Evolutionary conservation across 2,329 filamentous ascomycete species (phyloP).

Genomic region (Cryphonectria naterciae): DNA sequence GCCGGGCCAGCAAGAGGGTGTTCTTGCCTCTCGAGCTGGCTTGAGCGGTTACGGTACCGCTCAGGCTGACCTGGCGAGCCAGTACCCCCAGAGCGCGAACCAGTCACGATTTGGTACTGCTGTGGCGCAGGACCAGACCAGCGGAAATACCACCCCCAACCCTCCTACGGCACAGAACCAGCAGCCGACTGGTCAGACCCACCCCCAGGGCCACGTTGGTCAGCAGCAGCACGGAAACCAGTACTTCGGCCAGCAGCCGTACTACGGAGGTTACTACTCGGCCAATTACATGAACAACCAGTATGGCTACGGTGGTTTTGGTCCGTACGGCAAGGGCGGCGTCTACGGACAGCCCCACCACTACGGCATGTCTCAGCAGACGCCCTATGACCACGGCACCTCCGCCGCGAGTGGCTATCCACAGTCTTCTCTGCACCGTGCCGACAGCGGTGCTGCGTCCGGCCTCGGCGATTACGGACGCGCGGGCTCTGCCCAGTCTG

Average conservation of each 20-base stretch:
- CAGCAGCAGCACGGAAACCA: constrained; percentile 43
- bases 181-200: constrained; percentile 38
- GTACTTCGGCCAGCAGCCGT: constrained; percentile 61
- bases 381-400: constrained; percentile 59
- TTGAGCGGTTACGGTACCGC: constrained; percentile 75
- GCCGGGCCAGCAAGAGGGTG: constrained; percentile 66
- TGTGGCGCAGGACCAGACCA: constrained; percentile 75
- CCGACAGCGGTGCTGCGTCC: constrained; percentile 54
- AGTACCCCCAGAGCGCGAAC: constrained; percentile 75
- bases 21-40: constrained; percentile 46
- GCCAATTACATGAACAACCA: constrained; percentile 58
- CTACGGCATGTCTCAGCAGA: constrained; percentile 60
- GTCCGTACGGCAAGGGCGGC: constrained; percentile 59
- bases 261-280: constrained; percentile 69
- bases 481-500: constrained; percentile 53
- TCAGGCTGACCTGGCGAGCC: constrained; percentile 67
- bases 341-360: constrained; percentile 59
- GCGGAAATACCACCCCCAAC: constrained; percentile 89
- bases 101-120: constrained; percentile 63
- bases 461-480: constrained; percentile 60
- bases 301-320: constrained; percentile 56
- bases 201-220: constrained; percentile 45
- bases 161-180: constrained; percentile 63
- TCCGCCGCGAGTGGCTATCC: constrained; percentile 55
- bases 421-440: constrained; percentile 56